These are phyloP conservation scores for Erysimum cheiri DNA, from an alignment of 441 rosid genomes.

Conservation along the genomic window DNA sequence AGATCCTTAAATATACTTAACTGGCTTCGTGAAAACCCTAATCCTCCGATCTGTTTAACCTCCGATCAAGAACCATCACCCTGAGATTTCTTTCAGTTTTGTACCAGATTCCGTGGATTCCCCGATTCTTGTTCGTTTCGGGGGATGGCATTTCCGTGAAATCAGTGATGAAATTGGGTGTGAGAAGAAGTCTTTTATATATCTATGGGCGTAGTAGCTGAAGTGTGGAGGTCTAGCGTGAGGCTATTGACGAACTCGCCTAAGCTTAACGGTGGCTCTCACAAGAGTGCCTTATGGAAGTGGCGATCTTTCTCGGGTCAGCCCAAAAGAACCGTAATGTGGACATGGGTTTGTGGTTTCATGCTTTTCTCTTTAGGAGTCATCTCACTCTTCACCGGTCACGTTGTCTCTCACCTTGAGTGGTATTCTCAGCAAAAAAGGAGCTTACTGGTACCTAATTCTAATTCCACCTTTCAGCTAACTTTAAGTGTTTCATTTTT, in stretches of 20 bases:
- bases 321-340: conserved; percentile 59
- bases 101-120: conserved; percentile 35
- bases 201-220: conserved; percentile 63
- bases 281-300: conserved; percentile 48
- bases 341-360: conserved; percentile 82
- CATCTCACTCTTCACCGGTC: conserved; percentile 93
- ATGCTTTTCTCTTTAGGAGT: conserved; percentile 87
- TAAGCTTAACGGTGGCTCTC: conserved; percentile 53
- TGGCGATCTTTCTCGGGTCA: conserved; percentile 53
- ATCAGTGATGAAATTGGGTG: conserved; percentile 51
- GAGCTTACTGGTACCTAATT: conserved; percentile 58
- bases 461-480: neutral
- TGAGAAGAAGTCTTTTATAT: conserved; percentile 1
- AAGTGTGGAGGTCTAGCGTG: conserved; percentile 62
- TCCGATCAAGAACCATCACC: conserved; percentile 14
- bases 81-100: neutral
- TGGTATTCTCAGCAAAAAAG: conserved; percentile 90
- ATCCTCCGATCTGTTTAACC: conserved; percentile 39
- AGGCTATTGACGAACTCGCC: conserved; percentile 64
- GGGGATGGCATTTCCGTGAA: conserved; percentile 48
- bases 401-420: conserved; percentile 91
- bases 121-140: conserved; percentile 33
- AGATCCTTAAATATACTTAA: conserved; percentile 23
- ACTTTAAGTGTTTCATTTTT: neutral
- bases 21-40: conserved; percentile 28